Percentiles rank a stretch among this genome's conserved stretches.
phyloP scores from a whole-genome alignment of 495 filamentous ascomycete genomes.

The Xylaria bambusicola region DNA sequence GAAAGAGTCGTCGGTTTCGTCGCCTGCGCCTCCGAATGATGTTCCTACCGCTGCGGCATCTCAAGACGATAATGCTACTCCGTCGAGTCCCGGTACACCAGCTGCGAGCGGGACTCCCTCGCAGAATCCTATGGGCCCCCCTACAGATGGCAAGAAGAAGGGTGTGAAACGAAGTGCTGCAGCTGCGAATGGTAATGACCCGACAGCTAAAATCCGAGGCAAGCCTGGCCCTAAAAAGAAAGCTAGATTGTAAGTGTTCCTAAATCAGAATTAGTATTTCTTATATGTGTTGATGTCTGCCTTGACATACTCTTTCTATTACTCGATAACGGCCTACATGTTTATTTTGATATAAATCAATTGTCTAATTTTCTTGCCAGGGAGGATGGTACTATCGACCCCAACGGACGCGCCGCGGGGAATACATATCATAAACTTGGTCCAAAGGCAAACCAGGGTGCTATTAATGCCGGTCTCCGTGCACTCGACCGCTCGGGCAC shows the following conservation, averaged over 20 bases:
- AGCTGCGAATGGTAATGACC: constrained; percentile 52
- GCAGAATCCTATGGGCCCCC: constrained; percentile 49
- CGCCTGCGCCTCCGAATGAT: constrained; percentile 24
- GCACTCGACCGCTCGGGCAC: constrained; percentile 88
- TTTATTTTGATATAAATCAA: constrained; percentile 24
- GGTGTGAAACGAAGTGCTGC: constrained; percentile 52
- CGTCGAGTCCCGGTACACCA: constrained; percentile 50
- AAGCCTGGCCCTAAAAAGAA: constrained; percentile 97
- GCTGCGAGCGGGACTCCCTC: constrained; percentile 45
- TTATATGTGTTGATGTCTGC: neutral
- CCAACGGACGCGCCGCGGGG: constrained; percentile 34
- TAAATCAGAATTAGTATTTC: constrained; percentile 11
- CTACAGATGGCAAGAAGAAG: constrained; percentile 65
- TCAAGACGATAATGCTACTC: constrained; percentile 48
- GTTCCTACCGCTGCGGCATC: constrained; percentile 24
- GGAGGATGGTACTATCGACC: constrained; percentile 63
- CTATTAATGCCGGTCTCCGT: constrained; percentile 94
- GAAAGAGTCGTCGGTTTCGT: constrained; percentile 32
- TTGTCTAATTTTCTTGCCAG: constrained; percentile 43
- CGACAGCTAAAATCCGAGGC: constrained; percentile 68
- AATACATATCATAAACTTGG: constrained; percentile 73
- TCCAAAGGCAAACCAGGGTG: constrained; percentile 95
- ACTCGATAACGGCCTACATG: neutral
- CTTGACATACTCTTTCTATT: constrained; percentile 14
- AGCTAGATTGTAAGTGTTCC: constrained; percentile 75